These are phyloP conservation scores for Trametes pubescens DNA, from an alignment of 1,284 basidiomycete genomes.

Conservation along the genomic window DNA sequence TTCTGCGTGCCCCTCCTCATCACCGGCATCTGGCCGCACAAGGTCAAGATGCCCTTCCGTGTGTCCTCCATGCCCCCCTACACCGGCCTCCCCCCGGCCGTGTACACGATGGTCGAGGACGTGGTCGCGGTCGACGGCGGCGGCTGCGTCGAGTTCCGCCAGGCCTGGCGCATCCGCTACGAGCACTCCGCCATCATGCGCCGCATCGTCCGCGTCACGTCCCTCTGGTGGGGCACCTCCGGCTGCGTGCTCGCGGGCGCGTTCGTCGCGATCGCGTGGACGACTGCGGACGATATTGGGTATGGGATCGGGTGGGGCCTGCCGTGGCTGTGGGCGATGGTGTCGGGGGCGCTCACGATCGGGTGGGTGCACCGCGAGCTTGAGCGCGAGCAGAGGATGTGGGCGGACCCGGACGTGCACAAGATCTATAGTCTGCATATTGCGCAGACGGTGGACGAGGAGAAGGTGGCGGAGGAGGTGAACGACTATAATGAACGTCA, in stretches of 20 bases:
- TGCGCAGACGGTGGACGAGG: slow-evolving; percentile 25
- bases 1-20: slow-evolving; percentile 42
- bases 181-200: slow-evolving; percentile 42
- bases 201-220: slow-evolving; percentile 37
- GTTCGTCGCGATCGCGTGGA: slow-evolving; percentile 41
- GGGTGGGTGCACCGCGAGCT: slow-evolving; percentile 36
- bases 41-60: slow-evolving; percentile 42
- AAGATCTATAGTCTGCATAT: slow-evolving; percentile 29
- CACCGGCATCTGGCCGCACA: slow-evolving; percentile 41
- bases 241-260: slow-evolving; percentile 37
- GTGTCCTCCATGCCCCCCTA: slow-evolving; percentile 43
- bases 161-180: slow-evolving; percentile 45
- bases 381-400: slow-evolving; percentile 34
- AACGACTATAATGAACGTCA: slow-evolving; percentile 23
- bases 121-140: slow-evolving; percentile 45
- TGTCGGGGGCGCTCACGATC: slow-evolving; percentile 31
- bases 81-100: slow-evolving; percentile 41
- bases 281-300: slow-evolving; percentile 39
- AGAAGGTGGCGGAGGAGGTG: slow-evolving; percentile 25
- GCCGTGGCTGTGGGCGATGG: slow-evolving; percentile 44
- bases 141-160: slow-evolving; percentile 44
- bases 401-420: slow-evolving; percentile 30
- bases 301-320: slow-evolving; percentile 44
- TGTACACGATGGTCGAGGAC: slow-evolving; percentile 45
- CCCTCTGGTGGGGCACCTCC: slow-evolving; percentile 40